A percentile compares a stretch with the other conserved stretches of the same genome.
phyloP scores from a whole-genome alignment of 352 stramenopile species.

The Nothophytophthora sp. region DNA sequence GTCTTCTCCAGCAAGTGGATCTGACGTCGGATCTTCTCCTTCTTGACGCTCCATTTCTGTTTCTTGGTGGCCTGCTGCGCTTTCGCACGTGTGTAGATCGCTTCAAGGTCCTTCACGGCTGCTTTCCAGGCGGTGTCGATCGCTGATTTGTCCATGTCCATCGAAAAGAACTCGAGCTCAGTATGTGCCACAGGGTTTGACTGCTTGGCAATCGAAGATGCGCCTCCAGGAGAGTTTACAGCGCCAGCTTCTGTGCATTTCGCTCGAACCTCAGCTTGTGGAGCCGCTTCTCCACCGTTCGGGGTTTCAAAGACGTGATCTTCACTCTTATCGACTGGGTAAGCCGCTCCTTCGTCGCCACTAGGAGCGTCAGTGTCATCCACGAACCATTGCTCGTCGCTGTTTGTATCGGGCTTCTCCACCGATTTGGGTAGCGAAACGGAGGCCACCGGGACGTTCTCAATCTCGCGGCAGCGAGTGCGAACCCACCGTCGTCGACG shows the following conservation, averaged over 20 bases:
- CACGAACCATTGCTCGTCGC: too few relatives aligned
- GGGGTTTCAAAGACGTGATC: too few relatives aligned
- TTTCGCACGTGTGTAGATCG: slow-evolving; percentile 49
- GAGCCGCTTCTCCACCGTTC: too few relatives aligned
- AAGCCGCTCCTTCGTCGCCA: slow-evolving; percentile 26
- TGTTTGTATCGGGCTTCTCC: not conserved
- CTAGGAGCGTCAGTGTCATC: slow-evolving; percentile 21
- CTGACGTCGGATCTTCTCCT: slow-evolving; percentile 67
- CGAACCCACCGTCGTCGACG: slow-evolving; percentile 68
- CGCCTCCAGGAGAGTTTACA: too few relatives aligned
- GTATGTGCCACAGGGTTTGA: not conserved
- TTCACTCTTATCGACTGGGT: too few relatives aligned
- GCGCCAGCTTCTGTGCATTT: too few relatives aligned
- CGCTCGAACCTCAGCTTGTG: too few relatives aligned
- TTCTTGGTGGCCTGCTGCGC: slow-evolving; percentile 40
- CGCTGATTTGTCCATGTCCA: slow-evolving; percentile 53
- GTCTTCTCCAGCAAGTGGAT: slow-evolving; percentile 74
- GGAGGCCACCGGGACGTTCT: slow-evolving; percentile 4
- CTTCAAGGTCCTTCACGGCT: slow-evolving; percentile 47
- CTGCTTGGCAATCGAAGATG: too few relatives aligned
- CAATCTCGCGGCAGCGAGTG: slow-evolving; percentile 36
- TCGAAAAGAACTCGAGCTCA: slow-evolving; percentile 32
- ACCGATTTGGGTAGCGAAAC: too few relatives aligned
- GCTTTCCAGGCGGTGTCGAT: slow-evolving; percentile 56
- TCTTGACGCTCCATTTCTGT: slow-evolving; percentile 57